Conservation (phyloP, 2,329 filamentous ascomycete genomes). For the Aspergillus unguis region DNA sequence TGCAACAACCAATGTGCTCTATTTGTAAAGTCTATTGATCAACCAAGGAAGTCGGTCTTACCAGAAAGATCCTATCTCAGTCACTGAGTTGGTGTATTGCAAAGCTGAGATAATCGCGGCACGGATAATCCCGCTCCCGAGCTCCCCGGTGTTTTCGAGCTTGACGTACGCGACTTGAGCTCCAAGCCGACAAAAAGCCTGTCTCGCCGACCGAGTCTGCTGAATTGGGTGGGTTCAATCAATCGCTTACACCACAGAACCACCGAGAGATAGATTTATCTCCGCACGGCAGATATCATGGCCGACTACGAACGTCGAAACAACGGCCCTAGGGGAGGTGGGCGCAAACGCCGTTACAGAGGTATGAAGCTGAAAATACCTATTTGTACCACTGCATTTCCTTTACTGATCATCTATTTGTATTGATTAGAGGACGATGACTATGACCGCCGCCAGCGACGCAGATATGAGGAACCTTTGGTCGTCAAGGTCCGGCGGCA, state of each 20-base stretch:
- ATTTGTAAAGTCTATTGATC: too few relatives aligned
- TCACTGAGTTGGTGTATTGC: too few relatives aligned
- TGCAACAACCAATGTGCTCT: too few relatives aligned
- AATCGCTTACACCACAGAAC: not conserved
- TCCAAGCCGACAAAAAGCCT: constrained; percentile 9
- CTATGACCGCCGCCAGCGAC: constrained; percentile 67
- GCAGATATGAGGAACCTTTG: constrained; percentile 70
- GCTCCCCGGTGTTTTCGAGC: constrained; percentile 16
- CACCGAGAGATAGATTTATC: not conserved
- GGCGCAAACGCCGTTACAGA: constrained; percentile 74
- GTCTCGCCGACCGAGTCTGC: constrained; percentile 3
- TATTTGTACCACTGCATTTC: too few relatives aligned
- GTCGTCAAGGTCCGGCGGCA: constrained; percentile 72
- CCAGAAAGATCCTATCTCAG: too few relatives aligned
- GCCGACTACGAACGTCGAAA: constrained; percentile 56
- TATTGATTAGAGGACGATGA: constrained; percentile 66
- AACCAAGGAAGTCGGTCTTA: too few relatives aligned
- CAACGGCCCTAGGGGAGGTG: constrained; percentile 49
- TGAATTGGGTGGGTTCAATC: not conserved
- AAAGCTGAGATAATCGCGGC: constrained; percentile 18
- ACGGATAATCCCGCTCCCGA: constrained; percentile 20
- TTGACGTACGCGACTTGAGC: constrained; percentile 12
- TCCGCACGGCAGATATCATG: constrained; percentile 35
- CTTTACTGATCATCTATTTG: not conserved
- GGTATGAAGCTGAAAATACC: constrained; percentile 48